Base-by-base conservation (phyloP, 345 rosid genomes). In the Geranium brycei region DNA sequence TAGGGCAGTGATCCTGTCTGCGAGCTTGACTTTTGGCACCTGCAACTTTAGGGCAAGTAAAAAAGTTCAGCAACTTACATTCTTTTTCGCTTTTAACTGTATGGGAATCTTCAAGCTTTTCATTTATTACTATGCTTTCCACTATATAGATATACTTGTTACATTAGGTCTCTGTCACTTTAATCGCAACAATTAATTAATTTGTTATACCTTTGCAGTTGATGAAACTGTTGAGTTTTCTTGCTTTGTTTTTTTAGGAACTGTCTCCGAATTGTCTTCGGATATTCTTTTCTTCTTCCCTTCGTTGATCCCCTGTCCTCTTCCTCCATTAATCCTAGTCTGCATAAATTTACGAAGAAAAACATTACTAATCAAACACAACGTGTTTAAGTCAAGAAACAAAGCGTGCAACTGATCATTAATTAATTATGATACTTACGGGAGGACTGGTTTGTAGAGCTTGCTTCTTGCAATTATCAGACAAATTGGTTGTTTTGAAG, bases 1-100 rank as follows among this genome's bases (percentile, higher is more conserved):
- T 69, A 91, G 89, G 77, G 88, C 82, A 7, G 93, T 86, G 80
- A 91, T 83, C 78, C 75, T 88, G 69, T 91, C 96, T 35, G 84
- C 86, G 58, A 88, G 79, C 80, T 91, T 91, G 62, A 82, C 87
- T 88, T 88, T 91, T 60, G 97, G 87, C 76, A 75, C 79, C 68
- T 85, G 91, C 79, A 79, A 65, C 80, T 72, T 31, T 62, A 62
- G 62, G 66, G 64, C 41, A 47, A 59, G 6, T 57, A 35, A 65
- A 51, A 12, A 8, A 17, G 30, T 14, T 16, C 16, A 16, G 19
- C 7, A 16, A 57, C 7, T 57, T 57, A 47, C 53, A 6, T 8
- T 47, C 53, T 47, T 47, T 47, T 47, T 38, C 11, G 47, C 47
- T 38, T 38, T 38, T 10, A 38, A 23, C 28, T 23, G 28, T 23